Conservation (phyloP, 495 filamentous ascomycete species). For the Penicillium ucsense region DNA sequence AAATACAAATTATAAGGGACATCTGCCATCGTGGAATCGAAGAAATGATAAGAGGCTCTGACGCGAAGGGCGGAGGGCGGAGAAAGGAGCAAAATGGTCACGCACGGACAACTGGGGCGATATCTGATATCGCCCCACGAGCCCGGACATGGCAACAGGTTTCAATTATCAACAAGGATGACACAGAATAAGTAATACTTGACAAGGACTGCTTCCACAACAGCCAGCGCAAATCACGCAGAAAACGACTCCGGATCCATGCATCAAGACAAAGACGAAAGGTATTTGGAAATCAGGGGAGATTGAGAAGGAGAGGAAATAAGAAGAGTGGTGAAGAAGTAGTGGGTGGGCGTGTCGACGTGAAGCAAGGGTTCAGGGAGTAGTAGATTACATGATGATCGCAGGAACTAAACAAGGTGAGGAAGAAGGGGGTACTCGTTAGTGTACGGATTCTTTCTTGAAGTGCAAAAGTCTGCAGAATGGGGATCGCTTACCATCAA, state of each 20-base stretch:
- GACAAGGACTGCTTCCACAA: constrained; percentile 6
- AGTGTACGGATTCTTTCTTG: not conserved
- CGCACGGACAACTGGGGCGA: not conserved
- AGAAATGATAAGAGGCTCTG: constrained; percentile 3
- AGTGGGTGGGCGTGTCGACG: constrained; percentile 15
- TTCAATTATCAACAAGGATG: constrained; percentile 7
- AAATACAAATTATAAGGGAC: constrained; percentile 1
- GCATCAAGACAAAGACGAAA: constrained; percentile 27
- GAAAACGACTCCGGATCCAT: constrained; percentile 36
- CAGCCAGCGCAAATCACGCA: constrained; percentile 22
- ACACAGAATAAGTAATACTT: constrained; percentile 7
- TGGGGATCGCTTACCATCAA: constrained; percentile 59
- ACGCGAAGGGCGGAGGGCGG: constrained; percentile 11
- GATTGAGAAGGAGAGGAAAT: constrained; percentile 5
- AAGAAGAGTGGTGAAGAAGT: too few species aligned
- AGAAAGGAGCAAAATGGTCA: constrained; percentile 15
- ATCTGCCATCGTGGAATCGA: not conserved
- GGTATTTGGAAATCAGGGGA: constrained; percentile 16
- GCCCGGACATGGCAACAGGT: not conserved
- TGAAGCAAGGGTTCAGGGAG: constrained; percentile 11
- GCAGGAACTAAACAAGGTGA: constrained; percentile 48
- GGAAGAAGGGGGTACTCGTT: not conserved
- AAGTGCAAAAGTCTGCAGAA: not conserved
- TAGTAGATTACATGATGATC: constrained; percentile 66
- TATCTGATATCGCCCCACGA: too few species aligned